A percentile compares a stretch with the other conserved stretches of the same genome.
Conservation (phyloP, 139 green algal species). For the Coelastrella sp. region DNA sequence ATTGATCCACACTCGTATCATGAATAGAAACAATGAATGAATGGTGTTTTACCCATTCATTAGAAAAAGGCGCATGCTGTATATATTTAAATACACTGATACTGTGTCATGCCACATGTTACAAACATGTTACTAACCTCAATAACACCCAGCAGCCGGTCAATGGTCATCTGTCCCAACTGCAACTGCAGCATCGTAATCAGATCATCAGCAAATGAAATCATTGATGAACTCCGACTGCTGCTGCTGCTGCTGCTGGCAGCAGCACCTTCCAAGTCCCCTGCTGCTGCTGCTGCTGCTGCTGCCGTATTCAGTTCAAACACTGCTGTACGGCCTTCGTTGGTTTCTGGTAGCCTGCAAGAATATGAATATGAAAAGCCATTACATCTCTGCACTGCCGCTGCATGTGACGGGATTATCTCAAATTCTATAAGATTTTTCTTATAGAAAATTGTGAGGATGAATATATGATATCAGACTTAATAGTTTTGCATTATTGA, state of each 20-base stretch:
- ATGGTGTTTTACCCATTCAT: neutral
- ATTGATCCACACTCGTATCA: no score
- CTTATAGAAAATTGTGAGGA: no score
- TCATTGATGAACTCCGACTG: neutral
- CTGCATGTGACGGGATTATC: no score
- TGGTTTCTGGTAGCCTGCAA: neutral
- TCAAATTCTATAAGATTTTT: no score
- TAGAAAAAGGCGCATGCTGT: no score
- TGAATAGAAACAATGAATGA: neutral
- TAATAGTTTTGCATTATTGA: no score
- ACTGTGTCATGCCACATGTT: neutral
- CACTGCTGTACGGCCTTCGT: slow-evolving; percentile 6
- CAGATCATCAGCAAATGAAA: slow-evolving; percentile 35
- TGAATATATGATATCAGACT: no score
- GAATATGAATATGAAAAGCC: neutral
- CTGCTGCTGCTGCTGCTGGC: slow-evolving; percentile 6
- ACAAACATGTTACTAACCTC: neutral
- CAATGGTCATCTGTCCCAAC: neutral
- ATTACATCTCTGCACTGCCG: no score
- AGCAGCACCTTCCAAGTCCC: neutral
- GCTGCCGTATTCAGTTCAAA: slow-evolving; percentile 2
- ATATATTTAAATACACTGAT: no score
- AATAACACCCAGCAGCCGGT: neutral
- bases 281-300: slow-evolving; percentile 33
- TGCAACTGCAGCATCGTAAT: slow-evolving; percentile 39